These are phyloP conservation scores for Spiraea crenata DNA, from an alignment of 331 rosid species.

Conservation along the genomic window DNA sequence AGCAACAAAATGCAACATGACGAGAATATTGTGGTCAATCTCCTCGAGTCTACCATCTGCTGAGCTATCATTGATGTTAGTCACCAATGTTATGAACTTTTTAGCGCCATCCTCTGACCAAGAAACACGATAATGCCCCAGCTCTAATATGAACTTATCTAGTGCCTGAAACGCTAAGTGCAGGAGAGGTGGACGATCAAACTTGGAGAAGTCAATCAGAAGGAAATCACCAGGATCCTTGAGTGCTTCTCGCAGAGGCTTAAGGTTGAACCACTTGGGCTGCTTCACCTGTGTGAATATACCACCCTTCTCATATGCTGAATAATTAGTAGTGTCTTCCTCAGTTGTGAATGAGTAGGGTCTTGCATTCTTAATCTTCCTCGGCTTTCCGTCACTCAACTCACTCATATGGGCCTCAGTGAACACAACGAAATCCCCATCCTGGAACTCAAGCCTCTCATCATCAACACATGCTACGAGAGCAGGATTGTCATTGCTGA, in stretches of 20 bases:
- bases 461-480: too few relatives aligned
- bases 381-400: slow-evolving; percentile 26
- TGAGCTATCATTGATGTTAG: slow-evolving; percentile 20
- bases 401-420: slow-evolving; percentile 26
- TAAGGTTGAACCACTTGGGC: slow-evolving; percentile 25
- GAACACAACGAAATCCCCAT: slow-evolving; percentile 28
- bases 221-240: slow-evolving; percentile 31
- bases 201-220: slow-evolving; percentile 28
- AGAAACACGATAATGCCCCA: slow-evolving; percentile 24
- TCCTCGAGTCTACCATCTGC: slow-evolving; percentile 23
- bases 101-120: slow-evolving; percentile 25
- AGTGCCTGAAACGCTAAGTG: slow-evolving; percentile 29
- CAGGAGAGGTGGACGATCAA: slow-evolving; percentile 31
- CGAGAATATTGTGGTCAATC: slow-evolving; percentile 21
- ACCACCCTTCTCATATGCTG: slow-evolving; percentile 15
- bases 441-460: slow-evolving; percentile 9
- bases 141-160: slow-evolving; percentile 22
- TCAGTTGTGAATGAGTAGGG: slow-evolving; percentile 29
- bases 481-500: too few relatives aligned
- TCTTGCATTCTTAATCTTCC: slow-evolving; percentile 27
- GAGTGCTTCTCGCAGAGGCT: slow-evolving; percentile 25
- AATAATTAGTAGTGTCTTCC: slow-evolving; percentile 24
- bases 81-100: slow-evolving; percentile 9
- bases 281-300: slow-evolving; percentile 28
- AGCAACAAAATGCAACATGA: slow-evolving; percentile 28